These are phyloP conservation scores for Fomitopsis betulina DNA, from an alignment of 1,284 basidiomycete species.

Conservation along the genomic window DNA sequence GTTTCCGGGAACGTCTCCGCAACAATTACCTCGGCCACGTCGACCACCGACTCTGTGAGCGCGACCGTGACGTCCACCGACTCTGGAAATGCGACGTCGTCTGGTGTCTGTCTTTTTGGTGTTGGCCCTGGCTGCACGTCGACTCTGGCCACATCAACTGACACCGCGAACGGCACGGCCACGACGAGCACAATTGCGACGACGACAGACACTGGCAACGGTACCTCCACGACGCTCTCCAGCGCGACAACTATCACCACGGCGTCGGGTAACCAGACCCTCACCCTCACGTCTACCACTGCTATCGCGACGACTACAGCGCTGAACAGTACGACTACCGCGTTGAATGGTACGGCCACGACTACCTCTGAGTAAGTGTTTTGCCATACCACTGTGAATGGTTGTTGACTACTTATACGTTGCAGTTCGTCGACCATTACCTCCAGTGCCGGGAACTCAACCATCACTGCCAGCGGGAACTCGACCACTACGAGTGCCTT, in stretches of 20 bases:
- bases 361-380: not conserved
- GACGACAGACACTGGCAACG: not conserved
- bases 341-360: not conserved
- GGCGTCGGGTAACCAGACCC: not conserved
- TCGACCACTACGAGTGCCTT: not conserved
- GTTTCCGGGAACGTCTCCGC: not conserved
- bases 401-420: not conserved
- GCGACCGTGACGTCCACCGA: not conserved
- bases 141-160: not conserved
- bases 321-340: not conserved
- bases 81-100: not conserved
- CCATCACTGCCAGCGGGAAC: not conserved
- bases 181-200: not conserved
- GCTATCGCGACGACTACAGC: not conserved
- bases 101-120: not conserved
- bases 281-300: not conserved
- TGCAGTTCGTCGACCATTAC: not conserved
- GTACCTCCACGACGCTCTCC: not conserved
- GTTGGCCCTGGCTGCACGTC: not conserved
- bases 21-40: not conserved
- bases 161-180: not conserved
- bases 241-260: conserved; percentile 1
- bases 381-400: not conserved
- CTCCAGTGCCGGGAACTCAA: conserved; percentile 1
- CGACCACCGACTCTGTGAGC: conserved; percentile 1